phyloP scores from a whole-genome alignment of 2,329 filamentous ascomycete species.

The Colletotrichum sansevieriae region DNA sequence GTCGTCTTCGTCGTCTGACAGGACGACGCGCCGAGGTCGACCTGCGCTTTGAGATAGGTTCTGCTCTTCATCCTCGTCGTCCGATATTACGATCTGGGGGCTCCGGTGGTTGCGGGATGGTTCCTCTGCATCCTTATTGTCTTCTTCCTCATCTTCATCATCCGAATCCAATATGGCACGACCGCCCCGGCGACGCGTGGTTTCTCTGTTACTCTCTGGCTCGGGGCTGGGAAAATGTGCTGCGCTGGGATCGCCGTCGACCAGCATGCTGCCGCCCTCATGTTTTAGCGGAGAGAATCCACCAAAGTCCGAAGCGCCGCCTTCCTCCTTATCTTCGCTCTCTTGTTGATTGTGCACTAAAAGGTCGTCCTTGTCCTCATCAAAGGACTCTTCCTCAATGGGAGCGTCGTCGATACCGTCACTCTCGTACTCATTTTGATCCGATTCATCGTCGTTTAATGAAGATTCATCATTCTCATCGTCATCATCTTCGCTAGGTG shows the following conservation, averaged over 20 bases:
- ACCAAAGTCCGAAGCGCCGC: slow-evolving; percentile 29
- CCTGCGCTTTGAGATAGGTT: slow-evolving; percentile 10
- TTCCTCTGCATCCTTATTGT: not conserved
- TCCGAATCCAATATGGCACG: slow-evolving; percentile 49
- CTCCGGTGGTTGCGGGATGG: not conserved
- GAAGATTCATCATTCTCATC: slow-evolving; percentile 31
- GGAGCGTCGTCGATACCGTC: slow-evolving; percentile 55
- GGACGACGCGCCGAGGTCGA: slow-evolving; percentile 41
- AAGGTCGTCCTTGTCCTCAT: slow-evolving; percentile 36
- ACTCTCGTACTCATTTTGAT: slow-evolving; percentile 52
- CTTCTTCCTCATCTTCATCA: slow-evolving; percentile 42
- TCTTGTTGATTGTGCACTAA: slow-evolving; percentile 30
- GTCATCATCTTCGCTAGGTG: not conserved
- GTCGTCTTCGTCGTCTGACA: slow-evolving; percentile 45
- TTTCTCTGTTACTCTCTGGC: slow-evolving; percentile 37
- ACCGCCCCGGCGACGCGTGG: slow-evolving; percentile 18
- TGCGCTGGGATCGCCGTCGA: slow-evolving; percentile 24
- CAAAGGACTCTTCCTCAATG: slow-evolving; percentile 44
- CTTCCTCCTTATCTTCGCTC: slow-evolving; percentile 46
- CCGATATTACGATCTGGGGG: slow-evolving; percentile 39
- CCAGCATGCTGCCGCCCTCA: slow-evolving; percentile 31
- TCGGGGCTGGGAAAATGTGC: slow-evolving; percentile 51
- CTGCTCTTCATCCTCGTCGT: slow-evolving; percentile 42
- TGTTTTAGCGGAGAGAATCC: slow-evolving; percentile 35
- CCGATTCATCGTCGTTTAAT: slow-evolving; percentile 27